A percentile compares a stretch with the other conserved stretches of the same genome.
phyloP scores from a whole-genome alignment of 192 early-diverging fungal species.

The Phlyctochytrium planicorne region DNA sequence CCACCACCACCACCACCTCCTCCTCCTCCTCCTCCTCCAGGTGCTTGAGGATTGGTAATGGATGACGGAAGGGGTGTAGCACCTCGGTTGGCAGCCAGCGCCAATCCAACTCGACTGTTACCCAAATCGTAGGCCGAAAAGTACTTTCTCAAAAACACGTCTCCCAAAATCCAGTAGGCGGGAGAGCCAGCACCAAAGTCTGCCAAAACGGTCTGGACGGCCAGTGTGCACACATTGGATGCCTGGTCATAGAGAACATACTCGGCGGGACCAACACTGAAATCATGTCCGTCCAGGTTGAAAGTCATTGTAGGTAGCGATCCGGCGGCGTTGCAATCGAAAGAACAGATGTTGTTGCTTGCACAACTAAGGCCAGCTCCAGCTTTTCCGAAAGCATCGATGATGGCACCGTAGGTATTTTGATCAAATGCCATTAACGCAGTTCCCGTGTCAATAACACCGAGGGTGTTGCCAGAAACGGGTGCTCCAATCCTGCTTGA shows the following conservation, averaged over 20 bases:
- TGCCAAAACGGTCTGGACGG: slow-evolving; percentile 84
- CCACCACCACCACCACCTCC: background rate
- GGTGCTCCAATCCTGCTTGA: background rate
- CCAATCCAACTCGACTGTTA: slow-evolving; percentile 71
- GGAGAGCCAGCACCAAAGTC: no score
- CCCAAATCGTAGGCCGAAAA: slow-evolving; percentile 52
- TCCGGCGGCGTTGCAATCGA: background rate
- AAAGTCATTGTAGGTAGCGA: background rate
- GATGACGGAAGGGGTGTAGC: background rate
- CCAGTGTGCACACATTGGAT: slow-evolving; percentile 49
- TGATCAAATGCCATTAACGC: background rate
- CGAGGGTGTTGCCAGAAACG: background rate
- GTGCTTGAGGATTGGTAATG: background rate
- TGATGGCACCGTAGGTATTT: background rate
- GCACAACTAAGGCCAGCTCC: background rate
- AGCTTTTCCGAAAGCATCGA: background rate
- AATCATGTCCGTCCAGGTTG: background rate
- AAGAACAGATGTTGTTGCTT: background rate
- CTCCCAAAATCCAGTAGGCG: slow-evolving; percentile 69
- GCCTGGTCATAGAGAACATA: background rate
- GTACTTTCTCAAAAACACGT: slow-evolving; percentile 57
- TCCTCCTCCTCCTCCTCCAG: background rate
- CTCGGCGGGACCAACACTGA: background rate
- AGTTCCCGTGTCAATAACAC: background rate
- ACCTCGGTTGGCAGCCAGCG: slow-evolving; percentile 2